phyloP scores from a whole-genome alignment of 2,329 filamentous ascomycete genomes.

The Nigrograna mackinnonii region DNA sequence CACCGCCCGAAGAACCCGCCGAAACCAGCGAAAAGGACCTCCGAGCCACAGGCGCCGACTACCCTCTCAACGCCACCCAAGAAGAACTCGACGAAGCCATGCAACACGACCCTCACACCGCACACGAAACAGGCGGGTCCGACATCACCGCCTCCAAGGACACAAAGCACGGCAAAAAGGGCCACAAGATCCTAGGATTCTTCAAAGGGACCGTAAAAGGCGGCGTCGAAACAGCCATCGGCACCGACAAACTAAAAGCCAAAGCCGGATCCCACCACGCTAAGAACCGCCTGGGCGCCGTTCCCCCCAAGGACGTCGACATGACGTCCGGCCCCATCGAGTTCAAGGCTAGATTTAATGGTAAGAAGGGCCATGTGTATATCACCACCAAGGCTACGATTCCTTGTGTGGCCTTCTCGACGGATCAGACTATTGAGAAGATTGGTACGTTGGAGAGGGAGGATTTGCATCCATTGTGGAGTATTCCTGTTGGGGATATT shows the following conservation, averaged over 20 bases:
- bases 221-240: constrained; percentile 71
- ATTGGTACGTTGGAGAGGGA: constrained; percentile 52
- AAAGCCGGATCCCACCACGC: constrained; percentile 54
- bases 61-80: constrained; percentile 63
- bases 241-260: constrained; percentile 72
- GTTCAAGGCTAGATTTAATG: constrained; percentile 73
- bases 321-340: constrained; percentile 68
- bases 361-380: constrained; percentile 73
- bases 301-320: constrained; percentile 45
- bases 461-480: constrained; percentile 66
- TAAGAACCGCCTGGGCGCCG: not conserved
- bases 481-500: constrained; percentile 71
- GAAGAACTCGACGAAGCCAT: constrained; percentile 69
- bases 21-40: constrained; percentile 56
- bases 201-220: constrained; percentile 73
- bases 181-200: constrained; percentile 61
- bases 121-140: constrained; percentile 55
- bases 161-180: constrained; percentile 51
- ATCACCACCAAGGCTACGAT: constrained; percentile 69
- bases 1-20: constrained; percentile 55
- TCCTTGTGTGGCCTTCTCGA: constrained; percentile 69
- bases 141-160: constrained; percentile 55
- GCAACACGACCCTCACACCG: constrained; percentile 47
- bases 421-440: constrained; percentile 53
- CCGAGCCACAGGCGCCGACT: constrained; percentile 55